Percentiles rank a stretch among this genome's conserved stretches.
Evolutionary conservation across 257 asterid genomes (phyloP).

Genomic region (Fraxinus anomala): DNA sequence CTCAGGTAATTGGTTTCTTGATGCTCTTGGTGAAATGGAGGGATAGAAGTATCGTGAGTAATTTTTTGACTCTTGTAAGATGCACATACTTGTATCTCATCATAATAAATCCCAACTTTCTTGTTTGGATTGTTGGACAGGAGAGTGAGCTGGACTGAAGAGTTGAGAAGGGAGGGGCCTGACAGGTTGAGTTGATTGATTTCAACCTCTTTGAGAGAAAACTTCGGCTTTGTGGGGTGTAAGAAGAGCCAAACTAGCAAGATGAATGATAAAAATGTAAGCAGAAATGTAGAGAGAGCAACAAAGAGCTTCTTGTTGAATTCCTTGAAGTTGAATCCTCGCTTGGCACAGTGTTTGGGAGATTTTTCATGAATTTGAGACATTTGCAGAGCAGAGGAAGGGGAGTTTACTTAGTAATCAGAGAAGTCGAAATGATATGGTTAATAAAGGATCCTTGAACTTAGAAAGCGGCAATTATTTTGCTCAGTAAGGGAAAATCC

Average conservation of each 20-base stretch:
- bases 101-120: constrained; percentile 82
- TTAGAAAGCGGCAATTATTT: constrained; percentile 46
- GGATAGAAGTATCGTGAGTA: constrained; percentile 50
- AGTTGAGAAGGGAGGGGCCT: constrained; percentile 60
- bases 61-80: constrained; percentile 78
- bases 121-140: constrained; percentile 70
- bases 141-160: constrained; percentile 73
- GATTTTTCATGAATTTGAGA: constrained; percentile 62
- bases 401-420: constrained; percentile 24
- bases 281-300: constrained; percentile 55
- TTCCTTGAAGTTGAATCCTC: constrained; percentile 31
- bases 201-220: constrained; percentile 63
- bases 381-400: constrained; percentile 46
- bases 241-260: constrained; percentile 72
- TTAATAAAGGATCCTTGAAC: constrained; percentile 33
- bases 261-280: constrained; percentile 64
- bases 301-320: constrained; percentile 56
- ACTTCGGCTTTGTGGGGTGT: constrained; percentile 76
- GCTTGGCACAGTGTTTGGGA: constrained; percentile 88
- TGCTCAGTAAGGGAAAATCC: constrained; percentile 26
- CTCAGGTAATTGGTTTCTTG: constrained; percentile 64
- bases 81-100: constrained; percentile 56
- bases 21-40: constrained; percentile 81
- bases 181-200: constrained; percentile 74
- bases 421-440: constrained; percentile 28